Evolutionary conservation across 306 rosid genomes (phyloP).

Genomic region (Hippophae tibetana): DNA sequence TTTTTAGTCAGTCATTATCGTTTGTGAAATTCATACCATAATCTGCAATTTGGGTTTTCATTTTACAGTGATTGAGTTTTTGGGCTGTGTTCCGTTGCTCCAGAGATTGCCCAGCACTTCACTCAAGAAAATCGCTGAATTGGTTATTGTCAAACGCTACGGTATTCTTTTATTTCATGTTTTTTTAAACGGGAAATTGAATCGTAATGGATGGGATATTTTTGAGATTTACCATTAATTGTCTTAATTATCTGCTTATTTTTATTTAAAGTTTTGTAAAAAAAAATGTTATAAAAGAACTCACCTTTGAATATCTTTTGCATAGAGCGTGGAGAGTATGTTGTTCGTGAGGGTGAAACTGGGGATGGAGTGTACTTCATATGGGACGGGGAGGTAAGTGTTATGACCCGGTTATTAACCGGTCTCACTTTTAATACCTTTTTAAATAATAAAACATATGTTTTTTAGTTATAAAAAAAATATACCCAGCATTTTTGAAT

Average conservation of each 20-base stretch:
- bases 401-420: no score
- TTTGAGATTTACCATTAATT: background rate
- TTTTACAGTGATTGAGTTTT: slow-evolving; percentile 70
- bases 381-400: slow-evolving; percentile 85
- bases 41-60: background rate
- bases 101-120: slow-evolving; percentile 79
- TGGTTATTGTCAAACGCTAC: slow-evolving; percentile 43
- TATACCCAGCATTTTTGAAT: no score
- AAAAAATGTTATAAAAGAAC: no score
- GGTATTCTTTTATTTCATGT: slow-evolving; percentile 26
- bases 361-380: slow-evolving; percentile 86
- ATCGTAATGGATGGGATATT: background rate
- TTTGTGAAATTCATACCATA: background rate
- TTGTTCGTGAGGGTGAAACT: slow-evolving; percentile 71
- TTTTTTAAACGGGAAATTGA: background rate
- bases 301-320: background rate
- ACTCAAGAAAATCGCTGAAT: slow-evolving; percentile 47
- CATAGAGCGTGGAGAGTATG: slow-evolving; percentile 53
- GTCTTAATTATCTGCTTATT: no score
- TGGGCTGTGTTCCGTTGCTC: slow-evolving; percentile 66
- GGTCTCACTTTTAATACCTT: no score
- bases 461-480: no score
- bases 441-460: no score
- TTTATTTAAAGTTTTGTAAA: no score
- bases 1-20: background rate